Evolutionary conservation across 306 rosid genomes (phyloP), one percentile per base, ranked within the genome.

Genomic region (Cucurbita argyrosperma): DNA sequence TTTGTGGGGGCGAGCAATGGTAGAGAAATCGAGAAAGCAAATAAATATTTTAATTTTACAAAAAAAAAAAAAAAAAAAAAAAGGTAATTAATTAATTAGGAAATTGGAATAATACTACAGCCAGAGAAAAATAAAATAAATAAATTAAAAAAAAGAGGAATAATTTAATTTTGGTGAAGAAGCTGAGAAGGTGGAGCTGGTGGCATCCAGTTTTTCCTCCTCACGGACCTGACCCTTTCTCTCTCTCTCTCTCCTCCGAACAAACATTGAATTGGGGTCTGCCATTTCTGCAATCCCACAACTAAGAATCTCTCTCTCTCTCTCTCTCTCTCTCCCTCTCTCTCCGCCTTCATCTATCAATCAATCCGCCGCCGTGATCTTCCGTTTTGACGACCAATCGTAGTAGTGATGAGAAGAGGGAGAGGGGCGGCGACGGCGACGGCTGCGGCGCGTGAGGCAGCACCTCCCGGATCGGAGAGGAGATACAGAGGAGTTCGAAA

Each of bases 401-500:
- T 52, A 12, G 74, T 26, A 37, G 61, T 14, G 72, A 91, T 89
- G 92, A 80, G 83, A 79, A 82, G 82, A 79, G 89, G 86, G 46
- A 86, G 86, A 79, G 89, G 85, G 75, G 79, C 75, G 12, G 57
- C 75, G 1, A 51, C 46, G 63, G 65, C 70, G 16, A 55, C 19
- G 13, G 68, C 40, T 5, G 42, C 70, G 16, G 78, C 68, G 7
- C 68, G 23, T 38, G 43, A 71, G 4, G 19, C 63, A 30, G 59
- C 71, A 52, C 12, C 49, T 2, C 55, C 77, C 77, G 91, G 87
- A 81, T 80, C 87, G 56, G 83, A 91, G 72, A 79, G 79, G 0
- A 80, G 90, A 30, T 91, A 87, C 76, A 74, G 97, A 7, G 97
- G 97, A 13, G 97, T 91, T 5, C 71, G 97, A 30, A 88, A 83